A percentile compares a stretch with the other conserved stretches of the same genome.
Evolutionary conservation across 148 eudicot genomes (phyloP).

Genomic region (Rhododendron griersonianum): DNA sequence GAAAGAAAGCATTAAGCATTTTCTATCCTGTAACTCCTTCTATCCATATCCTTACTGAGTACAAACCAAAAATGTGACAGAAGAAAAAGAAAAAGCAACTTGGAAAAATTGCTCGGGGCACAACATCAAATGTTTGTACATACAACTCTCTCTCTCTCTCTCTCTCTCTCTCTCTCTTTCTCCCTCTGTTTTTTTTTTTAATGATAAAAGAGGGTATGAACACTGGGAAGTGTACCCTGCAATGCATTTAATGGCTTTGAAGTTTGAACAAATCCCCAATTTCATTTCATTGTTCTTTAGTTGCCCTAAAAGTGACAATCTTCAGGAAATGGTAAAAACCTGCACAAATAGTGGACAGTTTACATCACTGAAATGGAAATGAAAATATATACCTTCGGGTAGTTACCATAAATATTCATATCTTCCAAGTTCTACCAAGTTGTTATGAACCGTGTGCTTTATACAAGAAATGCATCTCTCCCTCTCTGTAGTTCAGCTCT

Average conservation of each 20-base stretch:
- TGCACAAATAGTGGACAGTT: neutral
- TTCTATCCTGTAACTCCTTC: neutral
- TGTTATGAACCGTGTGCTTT: neutral
- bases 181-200: neutral
- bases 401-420: neutral
- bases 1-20: neutral
- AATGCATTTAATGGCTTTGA: neutral
- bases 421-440: neutral
- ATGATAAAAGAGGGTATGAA: neutral
- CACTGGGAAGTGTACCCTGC: neutral
- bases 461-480: neutral
- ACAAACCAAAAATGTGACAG: neutral
- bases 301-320: neutral
- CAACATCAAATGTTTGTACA: neutral
- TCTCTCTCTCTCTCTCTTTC: no score
- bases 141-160: neutral
- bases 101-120: neutral
- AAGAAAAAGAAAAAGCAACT: neutral
- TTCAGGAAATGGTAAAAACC: neutral
- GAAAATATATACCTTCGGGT: neutral
- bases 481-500: neutral
- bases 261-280: neutral
- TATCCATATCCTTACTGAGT: neutral
- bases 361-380: neutral
- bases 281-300: neutral